These are phyloP conservation scores for Dactylellina sp. DNA, from an alignment of 2,329 filamentous ascomycete species.

Conservation along the genomic window DNA sequence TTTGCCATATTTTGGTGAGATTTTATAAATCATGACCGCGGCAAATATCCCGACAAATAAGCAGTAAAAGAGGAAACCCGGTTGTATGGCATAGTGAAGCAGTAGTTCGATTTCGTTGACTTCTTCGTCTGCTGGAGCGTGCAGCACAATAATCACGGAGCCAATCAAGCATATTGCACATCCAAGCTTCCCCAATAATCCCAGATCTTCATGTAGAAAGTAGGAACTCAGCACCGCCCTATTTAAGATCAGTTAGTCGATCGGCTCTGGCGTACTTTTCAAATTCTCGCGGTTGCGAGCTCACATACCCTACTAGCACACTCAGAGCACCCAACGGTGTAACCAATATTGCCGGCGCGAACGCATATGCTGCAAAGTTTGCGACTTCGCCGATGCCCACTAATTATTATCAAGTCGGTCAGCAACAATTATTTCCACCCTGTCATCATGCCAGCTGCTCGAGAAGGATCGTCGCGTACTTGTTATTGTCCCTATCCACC, in stretches of 20 bases:
- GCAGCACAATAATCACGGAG: conserved; percentile 95
- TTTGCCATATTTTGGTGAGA: conserved; percentile 89
- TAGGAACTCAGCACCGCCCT: conserved; percentile 93
- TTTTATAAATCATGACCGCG: conserved; percentile 92
- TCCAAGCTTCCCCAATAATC: conserved; percentile 90
- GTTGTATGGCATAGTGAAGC: conserved; percentile 86
- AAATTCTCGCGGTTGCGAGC: conserved; percentile 1
- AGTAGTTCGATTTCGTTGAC: conserved; percentile 93
- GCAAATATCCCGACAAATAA: conserved; percentile 83
- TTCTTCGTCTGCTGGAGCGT: conserved; percentile 92
- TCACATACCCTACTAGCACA: conserved; percentile 81
- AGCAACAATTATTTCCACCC: conserved; percentile 21
- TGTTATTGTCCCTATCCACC: conserved; percentile 95
- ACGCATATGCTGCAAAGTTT: conserved; percentile 98
- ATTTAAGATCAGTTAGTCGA: conserved; percentile 54
- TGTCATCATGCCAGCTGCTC: background rate
- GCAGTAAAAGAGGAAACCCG: conserved; percentile 91
- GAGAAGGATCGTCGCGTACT: conserved; percentile 69
- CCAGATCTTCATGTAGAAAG: conserved; percentile 88
- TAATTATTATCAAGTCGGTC: conserved; percentile 63
- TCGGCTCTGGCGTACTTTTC: background rate
- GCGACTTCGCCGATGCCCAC: conserved; percentile 93
- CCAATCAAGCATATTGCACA: conserved; percentile 97
- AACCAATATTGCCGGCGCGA: conserved; percentile 97
- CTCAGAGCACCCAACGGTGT: conserved; percentile 93